A percentile compares a stretch with the other conserved stretches of the same genome.
Conservation (phyloP, 1,284 basidiomycete species). For the Malassezia arunalokei region DNA sequence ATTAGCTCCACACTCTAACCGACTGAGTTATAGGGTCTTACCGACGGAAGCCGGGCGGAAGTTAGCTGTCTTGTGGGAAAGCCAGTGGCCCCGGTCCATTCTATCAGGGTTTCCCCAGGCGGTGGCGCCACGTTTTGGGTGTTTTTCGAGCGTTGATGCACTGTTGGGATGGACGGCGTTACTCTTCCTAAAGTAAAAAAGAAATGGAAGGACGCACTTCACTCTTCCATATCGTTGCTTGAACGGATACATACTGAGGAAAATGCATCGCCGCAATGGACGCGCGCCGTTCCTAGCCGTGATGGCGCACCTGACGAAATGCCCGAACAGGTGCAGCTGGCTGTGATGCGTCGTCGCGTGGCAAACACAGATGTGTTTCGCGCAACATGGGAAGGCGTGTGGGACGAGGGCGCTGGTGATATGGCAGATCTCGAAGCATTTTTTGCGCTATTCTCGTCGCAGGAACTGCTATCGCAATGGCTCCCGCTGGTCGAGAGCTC, state of each 20-base stretch:
- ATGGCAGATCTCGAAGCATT: conserved; percentile 61
- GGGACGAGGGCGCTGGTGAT: conserved; percentile 41
- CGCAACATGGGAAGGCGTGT: conserved; percentile 64
- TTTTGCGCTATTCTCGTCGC: conserved; percentile 68
- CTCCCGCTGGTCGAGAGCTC: conserved; percentile 81
- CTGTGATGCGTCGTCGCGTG: conserved; percentile 47
- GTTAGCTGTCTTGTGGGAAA: conserved; percentile 6
- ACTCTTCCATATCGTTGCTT: conserved; percentile 24
- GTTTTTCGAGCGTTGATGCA: neutral
- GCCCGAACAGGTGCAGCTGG: conserved; percentile 35
- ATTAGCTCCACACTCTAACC: conserved; percentile 23
- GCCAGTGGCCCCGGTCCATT: neutral
- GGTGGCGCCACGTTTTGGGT: neutral
- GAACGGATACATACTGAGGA: conserved; percentile 25
- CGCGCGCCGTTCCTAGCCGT: conserved; percentile 5
- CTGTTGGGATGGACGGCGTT: conserved; percentile 7
- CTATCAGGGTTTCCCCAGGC: neutral
- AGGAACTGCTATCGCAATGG: conserved; percentile 56
- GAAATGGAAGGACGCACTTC: conserved; percentile 27
- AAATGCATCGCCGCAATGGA: conserved; percentile 23
- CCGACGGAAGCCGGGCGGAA: neutral
- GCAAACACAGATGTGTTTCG: conserved; percentile 66
- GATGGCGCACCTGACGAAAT: conserved; percentile 12
- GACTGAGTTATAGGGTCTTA: conserved; percentile 19
- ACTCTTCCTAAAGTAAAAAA: conserved; percentile 18